phyloP scores from a whole-genome alignment of 768 basidiomycete genomes.

The Dentipellis fragilis region DNA sequence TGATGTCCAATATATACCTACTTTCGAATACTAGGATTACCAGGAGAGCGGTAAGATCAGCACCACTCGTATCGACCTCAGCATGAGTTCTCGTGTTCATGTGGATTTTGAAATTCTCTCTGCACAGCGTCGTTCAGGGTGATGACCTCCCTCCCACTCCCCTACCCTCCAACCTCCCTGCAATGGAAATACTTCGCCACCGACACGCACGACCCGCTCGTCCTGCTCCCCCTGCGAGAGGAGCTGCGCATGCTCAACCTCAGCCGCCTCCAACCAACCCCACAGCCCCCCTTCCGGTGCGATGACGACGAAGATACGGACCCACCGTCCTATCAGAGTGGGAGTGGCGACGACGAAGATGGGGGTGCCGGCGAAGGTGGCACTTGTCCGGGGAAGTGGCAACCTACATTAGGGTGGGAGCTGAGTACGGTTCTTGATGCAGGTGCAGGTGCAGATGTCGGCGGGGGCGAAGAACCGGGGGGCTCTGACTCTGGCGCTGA shows the following conservation, averaged over 20 bases:
- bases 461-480: background rate
- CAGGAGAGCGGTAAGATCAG: slow-evolving; percentile 56
- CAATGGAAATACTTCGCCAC: slow-evolving; percentile 33
- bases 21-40: slow-evolving; percentile 43
- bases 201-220: slow-evolving; percentile 38
- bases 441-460: too few species aligned
- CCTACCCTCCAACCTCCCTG: slow-evolving; percentile 24
- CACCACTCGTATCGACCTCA: background rate
- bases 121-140: slow-evolving; percentile 55
- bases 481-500: background rate
- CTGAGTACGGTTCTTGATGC: too few species aligned
- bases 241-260: slow-evolving; percentile 37
- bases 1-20: background rate
- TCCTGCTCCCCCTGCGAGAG: slow-evolving; percentile 33
- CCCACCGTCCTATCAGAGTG: too few species aligned
- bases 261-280: slow-evolving; percentile 33
- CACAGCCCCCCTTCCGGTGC: slow-evolving; percentile 31
- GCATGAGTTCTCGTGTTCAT: too few species aligned
- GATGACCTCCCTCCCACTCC: slow-evolving; percentile 37
- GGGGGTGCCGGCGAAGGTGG: too few species aligned
- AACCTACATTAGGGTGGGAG: too few species aligned
- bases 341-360: background rate
- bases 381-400: too few species aligned
- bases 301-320: slow-evolving; percentile 1
- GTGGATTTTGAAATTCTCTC: background rate